A percentile compares a stretch with the other conserved stretches of the same genome.
These are phyloP conservation scores for Coniophora puteana DNA, from an alignment of 1,284 basidiomycete species.

Conservation along the genomic window DNA sequence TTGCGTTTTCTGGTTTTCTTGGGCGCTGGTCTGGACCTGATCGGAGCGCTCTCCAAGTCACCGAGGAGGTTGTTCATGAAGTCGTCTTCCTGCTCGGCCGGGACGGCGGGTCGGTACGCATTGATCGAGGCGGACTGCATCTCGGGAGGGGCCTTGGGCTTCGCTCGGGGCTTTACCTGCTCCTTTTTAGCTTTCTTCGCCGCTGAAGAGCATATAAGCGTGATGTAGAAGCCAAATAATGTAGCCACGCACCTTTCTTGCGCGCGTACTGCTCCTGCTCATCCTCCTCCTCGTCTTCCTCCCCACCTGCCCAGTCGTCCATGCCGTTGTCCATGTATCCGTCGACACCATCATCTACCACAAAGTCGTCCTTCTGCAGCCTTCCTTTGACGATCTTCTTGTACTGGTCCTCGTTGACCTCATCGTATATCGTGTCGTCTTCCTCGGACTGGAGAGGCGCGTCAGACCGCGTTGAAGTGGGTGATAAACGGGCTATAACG, in stretches of 20 bases:
- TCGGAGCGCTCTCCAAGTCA: slow-evolving; percentile 52
- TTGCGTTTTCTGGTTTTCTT: slow-evolving; percentile 66
- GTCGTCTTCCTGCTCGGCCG: slow-evolving; percentile 77
- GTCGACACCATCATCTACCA: slow-evolving; percentile 88
- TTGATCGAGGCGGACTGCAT: slow-evolving; percentile 56
- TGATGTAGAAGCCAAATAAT: background rate
- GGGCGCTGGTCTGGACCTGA: slow-evolving; percentile 26
- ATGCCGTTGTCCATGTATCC: slow-evolving; percentile 97
- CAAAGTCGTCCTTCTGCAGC: slow-evolving; percentile 91
- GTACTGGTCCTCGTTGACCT: slow-evolving; percentile 92
- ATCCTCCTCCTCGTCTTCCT: slow-evolving; percentile 43
- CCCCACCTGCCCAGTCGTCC: slow-evolving; percentile 81
- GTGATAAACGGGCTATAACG: slow-evolving; percentile 8
- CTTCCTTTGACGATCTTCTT: slow-evolving; percentile 81
- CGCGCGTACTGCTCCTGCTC: slow-evolving; percentile 26
- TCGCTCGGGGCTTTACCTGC: slow-evolving; percentile 34
- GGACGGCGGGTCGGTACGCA: slow-evolving; percentile 73
- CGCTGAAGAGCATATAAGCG: slow-evolving; percentile 16
- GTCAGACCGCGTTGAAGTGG: slow-evolving; percentile 13
- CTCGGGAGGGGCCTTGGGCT: slow-evolving; percentile 48
- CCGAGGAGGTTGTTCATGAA: slow-evolving; percentile 81
- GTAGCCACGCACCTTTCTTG: slow-evolving; percentile 39
- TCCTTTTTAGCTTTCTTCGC: slow-evolving; percentile 41
- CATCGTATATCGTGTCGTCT: slow-evolving; percentile 83
- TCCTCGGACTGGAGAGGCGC: slow-evolving; percentile 45